Evolutionary conservation across 805 yeast genomes (phyloP), one percentile per base, ranked within the genome.

Genomic region (Kuraishia cidri): DNA sequence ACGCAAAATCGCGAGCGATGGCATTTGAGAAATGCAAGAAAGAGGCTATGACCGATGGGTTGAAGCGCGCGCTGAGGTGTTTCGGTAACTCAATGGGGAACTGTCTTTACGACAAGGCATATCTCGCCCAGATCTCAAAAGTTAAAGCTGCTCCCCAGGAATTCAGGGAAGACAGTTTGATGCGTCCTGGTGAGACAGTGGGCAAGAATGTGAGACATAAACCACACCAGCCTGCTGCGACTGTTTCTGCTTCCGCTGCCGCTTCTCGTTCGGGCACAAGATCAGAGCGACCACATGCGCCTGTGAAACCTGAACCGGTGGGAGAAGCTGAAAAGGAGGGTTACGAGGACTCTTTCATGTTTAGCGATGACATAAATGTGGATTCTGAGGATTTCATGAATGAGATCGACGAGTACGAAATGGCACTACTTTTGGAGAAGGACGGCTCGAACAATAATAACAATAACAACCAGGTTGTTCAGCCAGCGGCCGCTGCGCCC

Each of bases 1-100:
- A 77, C 37, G 82, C 84, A 28, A 69, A 73, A 31, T 65, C 76
- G 15, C 78, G 73, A 48, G 79, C 80, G 2, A 71, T 72, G 58
- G 90, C 94, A 0, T 79, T 71, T 50, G 85, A 75, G 34, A 86
- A 83, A 48, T 81, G 94, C 36, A 78, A 75, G 50, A 83, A 85
- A 45, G 92, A 82, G 45, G 92, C 95, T 1, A 70, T 79, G n/a
- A 81, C 88, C 0, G 88, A 83, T 52, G 96, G 83, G 0, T 56
- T 81, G 36, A 87, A 86, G 54, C 63, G 92, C 31, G 79, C 90
- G 10, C 60, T 88, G 33, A 62, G 94, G 39, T 77, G 80, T 41
- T 84, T 86, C 47, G 95, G 94, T 24, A 73, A 79, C 42, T 77
- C 83, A 0, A 56, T 83, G 47, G 94, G 94, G 1, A 83, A 83